These are phyloP conservation scores for Sapria himalayana DNA, from an alignment of 345 rosid species.

Conservation along the genomic window DNA sequence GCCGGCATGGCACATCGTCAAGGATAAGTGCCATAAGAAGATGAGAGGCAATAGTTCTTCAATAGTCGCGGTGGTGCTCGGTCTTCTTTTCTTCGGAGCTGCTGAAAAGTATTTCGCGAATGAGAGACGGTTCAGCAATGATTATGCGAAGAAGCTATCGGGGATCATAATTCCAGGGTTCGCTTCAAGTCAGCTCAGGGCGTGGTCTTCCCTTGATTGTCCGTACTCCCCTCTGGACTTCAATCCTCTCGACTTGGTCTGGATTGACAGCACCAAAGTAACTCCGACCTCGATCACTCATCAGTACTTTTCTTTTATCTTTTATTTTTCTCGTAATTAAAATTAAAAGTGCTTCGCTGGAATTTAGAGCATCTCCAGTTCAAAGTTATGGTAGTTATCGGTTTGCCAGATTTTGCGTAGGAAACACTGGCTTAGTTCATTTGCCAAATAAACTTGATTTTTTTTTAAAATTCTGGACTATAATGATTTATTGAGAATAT, in stretches of 20 bases:
- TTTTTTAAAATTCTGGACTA: no score
- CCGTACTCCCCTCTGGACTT: slow-evolving; percentile 92
- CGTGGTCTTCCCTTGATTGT: slow-evolving; percentile 97
- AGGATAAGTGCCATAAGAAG: no score
- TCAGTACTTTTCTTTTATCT: neutral
- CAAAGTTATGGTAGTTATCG: no score
- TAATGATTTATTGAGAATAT: no score
- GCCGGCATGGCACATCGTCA: no score
- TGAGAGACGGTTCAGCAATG: slow-evolving; percentile 27
- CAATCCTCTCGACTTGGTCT: slow-evolving; percentile 93
- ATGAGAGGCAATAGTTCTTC: no score
- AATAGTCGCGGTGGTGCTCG: no score
- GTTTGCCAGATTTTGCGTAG: no score
- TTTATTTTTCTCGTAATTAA: neutral
- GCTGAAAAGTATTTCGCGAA: slow-evolving; percentile 4
- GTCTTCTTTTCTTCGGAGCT: slow-evolving; percentile 9
- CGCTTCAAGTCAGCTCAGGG: slow-evolving; percentile 93
- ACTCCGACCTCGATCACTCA: slow-evolving; percentile 6
- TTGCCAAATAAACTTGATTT: no score
- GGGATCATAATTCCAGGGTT: slow-evolving; percentile 96
- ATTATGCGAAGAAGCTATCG: slow-evolving; percentile 59
- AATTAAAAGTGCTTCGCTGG: neutral
- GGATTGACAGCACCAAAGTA: slow-evolving; percentile 95
- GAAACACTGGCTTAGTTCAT: no score
- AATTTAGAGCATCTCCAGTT: no score